These are phyloP conservation scores for Nannochloropsis salina DNA, from an alignment of 108 stramenopile genomes.

Conservation along the genomic window DNA sequence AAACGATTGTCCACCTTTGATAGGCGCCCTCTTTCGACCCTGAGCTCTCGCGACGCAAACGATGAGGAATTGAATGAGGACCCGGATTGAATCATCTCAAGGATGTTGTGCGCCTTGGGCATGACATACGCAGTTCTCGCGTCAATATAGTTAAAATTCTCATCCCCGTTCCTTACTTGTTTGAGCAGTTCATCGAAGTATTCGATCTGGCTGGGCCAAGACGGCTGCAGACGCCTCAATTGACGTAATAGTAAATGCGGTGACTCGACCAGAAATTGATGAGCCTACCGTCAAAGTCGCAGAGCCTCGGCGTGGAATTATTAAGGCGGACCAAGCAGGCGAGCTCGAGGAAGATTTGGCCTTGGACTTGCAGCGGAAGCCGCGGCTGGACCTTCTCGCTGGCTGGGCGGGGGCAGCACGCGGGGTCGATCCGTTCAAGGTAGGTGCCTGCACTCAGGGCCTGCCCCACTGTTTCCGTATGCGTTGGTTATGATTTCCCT, in stretches of 20 bases:
- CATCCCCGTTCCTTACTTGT: too few species aligned
- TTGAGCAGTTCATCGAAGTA: too few species aligned
- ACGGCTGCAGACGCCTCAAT: slow-evolving; percentile 19
- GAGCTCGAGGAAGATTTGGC: neutral
- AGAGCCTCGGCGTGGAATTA: neutral
- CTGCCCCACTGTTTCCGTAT: too few species aligned
- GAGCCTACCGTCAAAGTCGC: neutral
- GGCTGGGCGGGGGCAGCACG: slow-evolving; percentile 10
- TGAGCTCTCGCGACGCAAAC: too few species aligned
- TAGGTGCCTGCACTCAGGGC: neutral
- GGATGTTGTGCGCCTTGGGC: too few species aligned
- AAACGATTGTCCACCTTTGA: neutral
- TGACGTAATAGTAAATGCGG: neutral
- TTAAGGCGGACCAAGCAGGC: neutral
- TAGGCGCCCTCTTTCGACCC: too few species aligned
- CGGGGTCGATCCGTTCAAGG: neutral
- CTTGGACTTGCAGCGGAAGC: neutral
- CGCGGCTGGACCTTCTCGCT: neutral
- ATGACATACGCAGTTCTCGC: too few species aligned
- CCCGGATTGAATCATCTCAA: too few species aligned
- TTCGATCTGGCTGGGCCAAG: neutral
- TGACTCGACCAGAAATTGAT: neutral
- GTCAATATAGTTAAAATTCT: too few species aligned
- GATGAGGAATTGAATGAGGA: too few species aligned
- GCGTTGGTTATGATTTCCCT: neutral